Evolutionary conservation across 306 rosid species (phyloP).

Genomic region (Trifolium subterraneum): DNA sequence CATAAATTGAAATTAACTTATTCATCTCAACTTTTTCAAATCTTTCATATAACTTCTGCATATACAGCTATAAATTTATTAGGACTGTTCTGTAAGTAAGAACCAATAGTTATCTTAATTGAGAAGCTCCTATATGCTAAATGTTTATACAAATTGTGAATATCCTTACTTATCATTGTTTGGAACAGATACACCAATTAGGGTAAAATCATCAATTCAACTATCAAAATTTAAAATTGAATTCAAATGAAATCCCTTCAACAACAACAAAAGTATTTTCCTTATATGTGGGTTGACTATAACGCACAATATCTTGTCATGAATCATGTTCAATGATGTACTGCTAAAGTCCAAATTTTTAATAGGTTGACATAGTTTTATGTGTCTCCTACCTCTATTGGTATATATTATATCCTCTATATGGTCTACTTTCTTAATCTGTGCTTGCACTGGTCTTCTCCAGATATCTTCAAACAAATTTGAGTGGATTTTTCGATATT

Average conservation of each 20-base stretch:
- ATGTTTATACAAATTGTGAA: no score
- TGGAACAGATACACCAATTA: no score
- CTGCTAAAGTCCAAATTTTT: neutral
- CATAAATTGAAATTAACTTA: neutral
- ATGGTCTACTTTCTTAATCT: no score
- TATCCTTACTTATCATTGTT: no score
- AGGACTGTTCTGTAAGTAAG: no score
- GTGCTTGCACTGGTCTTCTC: no score
- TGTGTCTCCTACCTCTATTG: no score
- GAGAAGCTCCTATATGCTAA: no score
- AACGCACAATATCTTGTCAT: neutral
- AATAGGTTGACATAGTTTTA: no score
- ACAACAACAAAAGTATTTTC: neutral
- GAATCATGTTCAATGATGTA: neutral
- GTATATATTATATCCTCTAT: no score
- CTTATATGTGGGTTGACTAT: neutral
- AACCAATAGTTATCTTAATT: no score
- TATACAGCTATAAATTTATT: neutral
- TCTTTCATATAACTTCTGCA: neutral
- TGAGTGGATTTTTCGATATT: conserved; percentile 11
- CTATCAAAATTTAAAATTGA: neutral
- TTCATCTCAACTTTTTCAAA: neutral
- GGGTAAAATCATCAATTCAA: no score
- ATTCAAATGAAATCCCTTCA: conserved; percentile 10
- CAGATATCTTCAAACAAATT: neutral